Base-by-base conservation (phyloP, 192 early-diverging fungal species). In the Podila horticola region DNA sequence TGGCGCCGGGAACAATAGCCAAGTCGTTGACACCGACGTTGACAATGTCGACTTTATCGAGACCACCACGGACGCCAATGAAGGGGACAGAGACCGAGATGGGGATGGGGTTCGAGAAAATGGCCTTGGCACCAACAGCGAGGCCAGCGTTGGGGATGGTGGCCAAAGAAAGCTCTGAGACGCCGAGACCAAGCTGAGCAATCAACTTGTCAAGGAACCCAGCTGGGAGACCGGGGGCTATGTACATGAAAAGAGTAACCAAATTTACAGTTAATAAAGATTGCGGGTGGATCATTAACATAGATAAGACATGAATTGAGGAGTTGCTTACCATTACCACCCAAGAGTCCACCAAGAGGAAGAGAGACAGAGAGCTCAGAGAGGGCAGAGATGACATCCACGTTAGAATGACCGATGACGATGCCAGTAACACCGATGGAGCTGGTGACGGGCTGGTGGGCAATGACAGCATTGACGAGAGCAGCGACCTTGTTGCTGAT, bases 111-210 rank as follows among this genome's bases (percentile, higher is more conserved):
- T 81, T 73, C 41, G 70, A 72, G 71, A 81, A 81, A 5, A 28
- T 34, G 33, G 77, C 77, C 19, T 48, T 64, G 62, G 71, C 77
- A 19, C 77, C 71, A 61, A 66, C 34, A 20, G 68, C 70, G 36
- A 81, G 77, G 33, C 77, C 77, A n/a, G 77, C 77, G 30, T 73
- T 69, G 33, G 77, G 71, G 58, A 81, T 72, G 1, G 77, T 81
- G 50, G 71, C 60, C 66, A 81, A 48, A 1, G 77, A 72, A 30
- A 81, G 59, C 51, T 81, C 77, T 22, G 66, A 58, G 17, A 81
- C 29, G 9, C 52, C 36, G 51, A 81, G 51, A 22, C 77, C 77
- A 24, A 81, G 67, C 71, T 81, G 71, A 17, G 71, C 38, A 36
- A 81, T 28, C 11, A 68, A 9, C 24, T 57, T 65, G 57, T 66